These are phyloP conservation scores for Carpinus viminea DNA, from an alignment of 306 rosid genomes.

Conservation along the genomic window DNA sequence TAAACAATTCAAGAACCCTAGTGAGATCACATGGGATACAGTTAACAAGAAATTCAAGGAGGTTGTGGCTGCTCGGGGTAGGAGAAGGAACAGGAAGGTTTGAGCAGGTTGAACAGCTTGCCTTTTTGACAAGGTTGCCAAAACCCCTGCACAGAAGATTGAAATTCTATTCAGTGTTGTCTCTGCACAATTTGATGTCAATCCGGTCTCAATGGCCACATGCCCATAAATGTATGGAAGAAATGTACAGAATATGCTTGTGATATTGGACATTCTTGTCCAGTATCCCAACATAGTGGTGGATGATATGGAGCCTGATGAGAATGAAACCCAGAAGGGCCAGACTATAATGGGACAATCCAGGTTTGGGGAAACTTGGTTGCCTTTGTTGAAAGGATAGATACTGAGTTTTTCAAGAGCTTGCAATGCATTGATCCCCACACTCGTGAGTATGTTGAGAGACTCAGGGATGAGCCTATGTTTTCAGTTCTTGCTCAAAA, in stretches of 20 bases:
- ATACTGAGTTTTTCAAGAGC: conserved; percentile 89
- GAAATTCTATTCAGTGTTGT: conserved; percentile 88
- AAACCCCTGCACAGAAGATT: conserved; percentile 97
- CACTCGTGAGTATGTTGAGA: conserved; percentile 94
- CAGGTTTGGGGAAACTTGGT: conserved; percentile 93
- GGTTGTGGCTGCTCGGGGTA: conserved; percentile 93
- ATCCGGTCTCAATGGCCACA: conserved; percentile 88
- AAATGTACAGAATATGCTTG: conserved; percentile 89
- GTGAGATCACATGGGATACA: conserved; percentile 90
- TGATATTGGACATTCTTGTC: conserved; percentile 80
- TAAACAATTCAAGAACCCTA: conserved; percentile 81
- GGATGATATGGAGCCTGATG: conserved; percentile 84
- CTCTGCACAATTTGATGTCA: conserved; percentile 96
- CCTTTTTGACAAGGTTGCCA: conserved; percentile 95
- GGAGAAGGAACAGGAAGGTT: conserved; percentile 94
- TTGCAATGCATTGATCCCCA: conserved; percentile 97
- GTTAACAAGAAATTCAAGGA: conserved; percentile 95
- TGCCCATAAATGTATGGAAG: conserved; percentile 97
- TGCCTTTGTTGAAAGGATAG: conserved; percentile 81
- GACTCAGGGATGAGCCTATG: conserved; percentile 85
- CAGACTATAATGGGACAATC: conserved; percentile 70
- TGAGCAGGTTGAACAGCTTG: conserved; percentile 94
- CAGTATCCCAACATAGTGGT: conserved; percentile 75
- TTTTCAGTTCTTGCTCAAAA: conserved; percentile 89
- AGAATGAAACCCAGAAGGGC: conserved; percentile 84